Evolutionary conservation across 305 asterid genomes (phyloP).

Genomic region (Solanum hybrid): DNA sequence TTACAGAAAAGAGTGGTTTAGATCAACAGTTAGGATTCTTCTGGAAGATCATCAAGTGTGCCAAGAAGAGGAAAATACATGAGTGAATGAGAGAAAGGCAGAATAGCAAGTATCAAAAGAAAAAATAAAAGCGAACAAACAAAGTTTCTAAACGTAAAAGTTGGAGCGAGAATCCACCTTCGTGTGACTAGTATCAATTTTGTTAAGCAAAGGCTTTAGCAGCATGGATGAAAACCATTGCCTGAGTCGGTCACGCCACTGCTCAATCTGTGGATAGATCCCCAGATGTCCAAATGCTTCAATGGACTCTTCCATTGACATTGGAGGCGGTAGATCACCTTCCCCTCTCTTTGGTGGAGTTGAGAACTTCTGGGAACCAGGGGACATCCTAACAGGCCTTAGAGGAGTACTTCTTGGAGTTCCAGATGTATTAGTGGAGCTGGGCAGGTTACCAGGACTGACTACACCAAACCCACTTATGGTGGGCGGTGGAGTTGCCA

Average conservation of each 20-base stretch:
- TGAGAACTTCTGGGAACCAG: conserved; percentile 81
- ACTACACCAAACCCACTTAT: conserved; percentile 49
- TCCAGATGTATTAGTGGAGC: conserved; percentile 69
- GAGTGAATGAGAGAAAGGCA: not conserved
- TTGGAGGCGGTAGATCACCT: conserved; percentile 77
- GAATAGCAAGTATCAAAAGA: not conserved
- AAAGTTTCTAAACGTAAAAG: not conserved
- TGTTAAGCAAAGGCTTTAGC: conserved; percentile 64
- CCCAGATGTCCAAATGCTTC: conserved; percentile 75
- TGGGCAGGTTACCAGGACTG: conserved; percentile 51
- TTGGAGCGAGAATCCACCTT: conserved; percentile 37
- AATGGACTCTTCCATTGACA: conserved; percentile 84
- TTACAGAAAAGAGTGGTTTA: not conserved
- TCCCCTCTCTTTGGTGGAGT: conserved; percentile 97
- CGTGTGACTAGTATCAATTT: conserved; percentile 71
- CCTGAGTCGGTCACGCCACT: conserved; percentile 82
- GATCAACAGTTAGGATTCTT: not conserved
- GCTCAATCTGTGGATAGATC: conserved; percentile 70
- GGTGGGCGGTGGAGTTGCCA: conserved; percentile 74
- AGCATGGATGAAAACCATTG: conserved; percentile 87
- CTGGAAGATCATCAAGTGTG: not conserved
- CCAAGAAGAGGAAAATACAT: not conserved
- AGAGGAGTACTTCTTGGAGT: conserved; percentile 79
- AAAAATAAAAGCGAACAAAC: not conserved
- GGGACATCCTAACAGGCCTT: conserved; percentile 94